Percentiles rank a stretch among this genome's conserved stretches.
Evolutionary conservation across 352 stramenopile genomes (phyloP).

Genomic region (Globisporangium irregulare): DNA sequence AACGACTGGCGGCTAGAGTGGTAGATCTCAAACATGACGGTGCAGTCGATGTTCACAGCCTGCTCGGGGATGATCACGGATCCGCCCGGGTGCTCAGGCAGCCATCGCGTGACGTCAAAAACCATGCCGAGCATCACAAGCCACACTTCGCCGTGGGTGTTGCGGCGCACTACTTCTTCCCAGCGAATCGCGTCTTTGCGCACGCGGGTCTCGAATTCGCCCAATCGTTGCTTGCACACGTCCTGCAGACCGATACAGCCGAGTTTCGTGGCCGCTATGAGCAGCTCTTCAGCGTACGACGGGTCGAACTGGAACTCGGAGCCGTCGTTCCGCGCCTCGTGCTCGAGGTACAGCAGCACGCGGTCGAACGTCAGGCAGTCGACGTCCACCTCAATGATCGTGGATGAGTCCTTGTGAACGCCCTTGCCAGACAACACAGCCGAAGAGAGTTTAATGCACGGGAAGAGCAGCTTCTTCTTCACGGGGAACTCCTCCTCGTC

Average conservation of each 20-base stretch:
- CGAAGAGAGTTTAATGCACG: slow-evolving; percentile 85
- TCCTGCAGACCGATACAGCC: slow-evolving; percentile 74
- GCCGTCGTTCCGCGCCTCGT: slow-evolving; percentile 64
- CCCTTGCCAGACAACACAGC: slow-evolving; percentile 72
- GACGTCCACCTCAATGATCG: slow-evolving; percentile 65
- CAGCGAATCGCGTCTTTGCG: slow-evolving; percentile 77
- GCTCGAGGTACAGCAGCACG: slow-evolving; percentile 85
- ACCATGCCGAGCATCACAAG: slow-evolving; percentile 90
- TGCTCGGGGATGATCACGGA: slow-evolving; percentile 82
- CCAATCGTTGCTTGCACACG: slow-evolving; percentile 66
- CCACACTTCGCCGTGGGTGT: slow-evolving; percentile 71
- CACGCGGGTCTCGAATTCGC: slow-evolving; percentile 81
- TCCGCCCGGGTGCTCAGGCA: slow-evolving; percentile 83
- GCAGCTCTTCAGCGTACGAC: slow-evolving; percentile 67
- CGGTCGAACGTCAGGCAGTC: slow-evolving; percentile 90
- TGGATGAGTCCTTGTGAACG: slow-evolving; percentile 68
- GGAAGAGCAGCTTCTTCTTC: slow-evolving; percentile 85
- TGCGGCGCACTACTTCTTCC: slow-evolving; percentile 76
- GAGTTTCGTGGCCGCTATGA: slow-evolving; percentile 63
- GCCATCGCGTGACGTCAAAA: slow-evolving; percentile 86
- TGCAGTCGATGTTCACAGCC: slow-evolving; percentile 86
- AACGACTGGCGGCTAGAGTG: slow-evolving; percentile 91
- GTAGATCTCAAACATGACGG: slow-evolving; percentile 91
- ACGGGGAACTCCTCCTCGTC: slow-evolving; percentile 89
- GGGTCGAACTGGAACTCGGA: slow-evolving; percentile 80